phyloP scores from a whole-genome alignment of 805 yeast genomes.

The Gaillardinia entomophila region DNA sequence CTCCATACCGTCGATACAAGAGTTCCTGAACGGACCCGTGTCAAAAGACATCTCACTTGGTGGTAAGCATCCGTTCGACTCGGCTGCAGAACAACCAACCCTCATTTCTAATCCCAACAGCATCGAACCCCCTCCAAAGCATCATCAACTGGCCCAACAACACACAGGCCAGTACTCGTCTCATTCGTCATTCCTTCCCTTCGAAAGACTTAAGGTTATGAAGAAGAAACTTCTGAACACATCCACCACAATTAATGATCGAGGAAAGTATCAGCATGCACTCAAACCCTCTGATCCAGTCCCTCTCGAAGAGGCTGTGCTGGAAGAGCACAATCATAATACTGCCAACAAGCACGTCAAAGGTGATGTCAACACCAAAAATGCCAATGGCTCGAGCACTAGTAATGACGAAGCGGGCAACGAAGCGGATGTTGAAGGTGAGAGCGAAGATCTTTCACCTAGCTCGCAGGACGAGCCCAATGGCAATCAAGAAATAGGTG shows the following conservation, averaged over 20 bases:
- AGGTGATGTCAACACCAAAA: no score
- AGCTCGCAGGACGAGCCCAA: background rate
- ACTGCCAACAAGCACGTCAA: no score
- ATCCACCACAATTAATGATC: slow-evolving; percentile 1
- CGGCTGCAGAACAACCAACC: no score
- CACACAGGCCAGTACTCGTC: background rate
- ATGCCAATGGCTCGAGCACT: no score
- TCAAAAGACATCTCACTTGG: no score
- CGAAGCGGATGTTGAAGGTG: background rate
- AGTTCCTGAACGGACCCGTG: no score
- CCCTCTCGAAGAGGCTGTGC: slow-evolving; percentile 7
- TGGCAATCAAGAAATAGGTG: background rate
- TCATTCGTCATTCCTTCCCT: slow-evolving; percentile 15
- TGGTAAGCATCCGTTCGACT: background rate
- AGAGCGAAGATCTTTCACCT: background rate
- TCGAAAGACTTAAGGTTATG: slow-evolving; percentile 19
- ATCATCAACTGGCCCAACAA: background rate
- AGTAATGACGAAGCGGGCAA: background rate
- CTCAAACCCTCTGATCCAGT: slow-evolving; percentile 14
- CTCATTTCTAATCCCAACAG: background rate
- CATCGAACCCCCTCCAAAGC: background rate
- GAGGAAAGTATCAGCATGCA: slow-evolving; percentile 12
- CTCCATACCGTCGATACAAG: no score
- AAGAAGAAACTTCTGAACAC: slow-evolving; percentile 11
- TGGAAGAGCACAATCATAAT: no score